A percentile compares a stretch with the other conserved stretches of the same genome.
Conservation (phyloP, 2,329 filamentous ascomycete species). For the Rugonectria rugulosa region DNA sequence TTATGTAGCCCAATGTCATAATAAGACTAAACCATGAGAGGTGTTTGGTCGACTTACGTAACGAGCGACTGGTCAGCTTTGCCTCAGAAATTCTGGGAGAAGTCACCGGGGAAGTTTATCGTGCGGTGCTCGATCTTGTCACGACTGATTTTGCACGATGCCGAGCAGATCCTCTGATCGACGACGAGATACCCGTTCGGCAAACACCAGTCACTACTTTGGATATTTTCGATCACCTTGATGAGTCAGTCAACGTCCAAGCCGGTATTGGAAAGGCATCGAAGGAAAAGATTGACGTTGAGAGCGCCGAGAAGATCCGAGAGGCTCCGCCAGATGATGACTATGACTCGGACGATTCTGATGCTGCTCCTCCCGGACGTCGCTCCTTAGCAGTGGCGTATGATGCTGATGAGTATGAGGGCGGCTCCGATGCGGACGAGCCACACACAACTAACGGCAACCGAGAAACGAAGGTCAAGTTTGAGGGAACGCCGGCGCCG, state of each 20-base stretch:
- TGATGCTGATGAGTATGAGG: constrained; percentile 44
- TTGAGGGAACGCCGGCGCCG: constrained; percentile 54
- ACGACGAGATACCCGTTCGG: constrained; percentile 41
- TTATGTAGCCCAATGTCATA: constrained; percentile 70
- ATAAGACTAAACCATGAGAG: constrained; percentile 87
- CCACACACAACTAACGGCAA: constrained; percentile 43
- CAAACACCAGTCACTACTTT: constrained; percentile 57
- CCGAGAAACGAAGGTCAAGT: constrained; percentile 56
- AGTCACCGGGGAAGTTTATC: constrained; percentile 81
- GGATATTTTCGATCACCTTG: constrained; percentile 64
- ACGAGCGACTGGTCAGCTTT: constrained; percentile 76
- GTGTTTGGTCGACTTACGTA: constrained; percentile 82
- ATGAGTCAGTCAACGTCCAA: constrained; percentile 60
- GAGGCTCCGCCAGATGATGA: constrained; percentile 45
- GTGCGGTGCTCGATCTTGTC: constrained; percentile 72
- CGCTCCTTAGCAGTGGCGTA: constrained; percentile 18
- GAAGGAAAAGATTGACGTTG: constrained; percentile 54
- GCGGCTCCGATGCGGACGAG: constrained; percentile 42
- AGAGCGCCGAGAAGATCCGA: constrained; percentile 58
- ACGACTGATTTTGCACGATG: constrained; percentile 75
- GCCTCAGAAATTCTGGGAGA: constrained; percentile 75
- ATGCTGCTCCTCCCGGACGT: constrained; percentile 38
- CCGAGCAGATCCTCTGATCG: constrained; percentile 60
- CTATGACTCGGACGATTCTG: constrained; percentile 47
- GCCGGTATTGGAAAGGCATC: constrained; percentile 64